A percentile compares a stretch with the other conserved stretches of the same genome.
phyloP scores from a whole-genome alignment of 78 protist species.

The Abeoforma whisleri region DNA sequence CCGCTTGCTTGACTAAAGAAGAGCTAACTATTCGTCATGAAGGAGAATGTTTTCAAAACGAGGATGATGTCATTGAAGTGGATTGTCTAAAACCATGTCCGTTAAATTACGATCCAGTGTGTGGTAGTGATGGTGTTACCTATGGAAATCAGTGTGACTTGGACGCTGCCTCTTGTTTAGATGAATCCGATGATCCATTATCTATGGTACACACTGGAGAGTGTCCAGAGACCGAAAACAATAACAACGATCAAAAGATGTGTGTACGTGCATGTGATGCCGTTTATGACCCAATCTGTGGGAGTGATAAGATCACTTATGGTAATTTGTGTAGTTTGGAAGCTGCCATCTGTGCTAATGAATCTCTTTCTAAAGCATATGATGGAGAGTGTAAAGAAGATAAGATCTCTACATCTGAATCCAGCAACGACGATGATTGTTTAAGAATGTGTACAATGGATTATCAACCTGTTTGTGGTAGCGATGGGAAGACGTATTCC shows the following conservation, averaged over 20 bases:
- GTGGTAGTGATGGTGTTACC: not conserved
- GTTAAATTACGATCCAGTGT: not conserved
- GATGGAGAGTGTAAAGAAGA: too few relatives aligned
- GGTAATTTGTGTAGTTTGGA: not conserved
- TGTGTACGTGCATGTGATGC: not conserved
- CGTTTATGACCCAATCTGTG: not conserved
- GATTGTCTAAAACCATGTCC: too few relatives aligned
- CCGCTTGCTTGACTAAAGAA: conserved; percentile 19
- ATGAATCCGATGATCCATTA: not conserved
- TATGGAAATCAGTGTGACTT: conserved; percentile 3
- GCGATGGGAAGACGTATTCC: conserved; percentile 34
- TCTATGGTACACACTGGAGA: not conserved
- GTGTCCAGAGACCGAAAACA: not conserved
- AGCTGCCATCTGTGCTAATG: too few relatives aligned
- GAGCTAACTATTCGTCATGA: too few relatives aligned
- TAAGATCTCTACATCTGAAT: too few relatives aligned
- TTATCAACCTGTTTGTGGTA: conserved; percentile 27
- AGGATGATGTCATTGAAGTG: too few relatives aligned
- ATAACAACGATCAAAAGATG: too few relatives aligned
- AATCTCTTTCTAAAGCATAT: too few relatives aligned
- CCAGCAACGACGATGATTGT: too few relatives aligned
- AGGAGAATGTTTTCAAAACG: too few relatives aligned
- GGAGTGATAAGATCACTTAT: not conserved
- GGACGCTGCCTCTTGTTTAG: not conserved
- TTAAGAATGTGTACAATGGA: conserved; percentile 28